These are phyloP conservation scores for Monosporozyma servazzii DNA, from an alignment of 805 yeast species.

Conservation along the genomic window DNA sequence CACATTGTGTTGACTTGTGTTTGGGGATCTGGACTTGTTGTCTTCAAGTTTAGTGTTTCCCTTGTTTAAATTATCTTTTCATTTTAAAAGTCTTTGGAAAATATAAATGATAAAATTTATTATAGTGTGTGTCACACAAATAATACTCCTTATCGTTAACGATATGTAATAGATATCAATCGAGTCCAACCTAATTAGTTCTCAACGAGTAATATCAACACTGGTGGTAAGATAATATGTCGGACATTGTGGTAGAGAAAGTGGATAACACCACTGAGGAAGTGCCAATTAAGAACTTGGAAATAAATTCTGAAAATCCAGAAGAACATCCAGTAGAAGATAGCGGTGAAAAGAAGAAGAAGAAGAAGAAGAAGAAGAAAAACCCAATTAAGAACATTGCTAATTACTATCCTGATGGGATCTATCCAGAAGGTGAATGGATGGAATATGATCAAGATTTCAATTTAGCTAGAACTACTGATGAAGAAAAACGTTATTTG, in stretches of 20 bases:
- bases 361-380: slow-evolving; percentile 48
- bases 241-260: neutral
- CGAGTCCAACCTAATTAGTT: no score
- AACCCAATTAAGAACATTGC: slow-evolving; percentile 53
- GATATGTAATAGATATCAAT: no score
- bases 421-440: slow-evolving; percentile 85
- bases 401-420: slow-evolving; percentile 56
- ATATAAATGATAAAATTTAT: neutral
- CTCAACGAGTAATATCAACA: neutral
- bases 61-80: neutral
- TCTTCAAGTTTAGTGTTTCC: neutral
- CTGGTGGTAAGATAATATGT: neutral
- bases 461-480: slow-evolving; percentile 66
- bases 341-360: slow-evolving; percentile 31
- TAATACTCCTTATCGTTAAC: no score
- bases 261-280: slow-evolving; percentile 2
- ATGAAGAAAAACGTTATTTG: slow-evolving; percentile 74
- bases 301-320: slow-evolving; percentile 3
- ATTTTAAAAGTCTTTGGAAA: neutral
- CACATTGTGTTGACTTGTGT: neutral
- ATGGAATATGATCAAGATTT: slow-evolving; percentile 57
- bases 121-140: neutral
- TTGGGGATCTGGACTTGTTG: neutral
- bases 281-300: neutral
- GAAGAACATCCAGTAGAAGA: slow-evolving; percentile 3